Evolutionary conservation across 441 rosid species (phyloP), one percentile per base, ranked within the genome.

Genomic region (Syzygium syzygioides): DNA sequence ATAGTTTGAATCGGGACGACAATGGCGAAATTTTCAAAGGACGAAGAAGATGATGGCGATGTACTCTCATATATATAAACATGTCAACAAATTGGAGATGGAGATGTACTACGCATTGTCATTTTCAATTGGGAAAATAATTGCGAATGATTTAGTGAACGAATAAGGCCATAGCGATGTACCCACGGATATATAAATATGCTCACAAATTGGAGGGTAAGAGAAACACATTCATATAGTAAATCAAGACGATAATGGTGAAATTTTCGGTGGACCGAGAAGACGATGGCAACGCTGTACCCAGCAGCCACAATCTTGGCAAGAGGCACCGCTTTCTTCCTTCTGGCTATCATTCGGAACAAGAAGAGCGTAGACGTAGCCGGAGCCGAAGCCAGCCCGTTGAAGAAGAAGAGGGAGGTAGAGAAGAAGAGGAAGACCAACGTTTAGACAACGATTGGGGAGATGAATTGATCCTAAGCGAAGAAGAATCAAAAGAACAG

Each of bases 221-320:
- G 68, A 60, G 28, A 26, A 62, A 25, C 3, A 0, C 2, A 7
- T 45, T 45, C 48, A 45, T 45, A 45, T 45, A 45, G 48, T 45
- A 25, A 15, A 34, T 45, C 41, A n/a, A 6, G 30, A 68, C 37
- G 34, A 41, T 48, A 4, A 95, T 95, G 97, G 93, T 89, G 71
- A 93, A 86, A 90, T 94, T 94, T 89, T 93, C 95, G 34, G 87
- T 93, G 18, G 92, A 90, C 32, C 92, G 91, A 50, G 92, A 90
- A 66, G 94, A 80, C 20, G 60, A 20, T 14, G 84, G 91, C 60
- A 93, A 89, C 48, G 9, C 0, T 85, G 94, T 88, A 56, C 37
- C 95, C n/a, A 91, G 94, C 90, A 68, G 88, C 87, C 32, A 59
- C 20, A 20, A 19, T 18, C 41, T 59, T 59, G 57, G 79, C 79